phyloP scores from a whole-genome alignment of 495 filamentous ascomycete genomes.

The Neurospora sp. region DNA sequence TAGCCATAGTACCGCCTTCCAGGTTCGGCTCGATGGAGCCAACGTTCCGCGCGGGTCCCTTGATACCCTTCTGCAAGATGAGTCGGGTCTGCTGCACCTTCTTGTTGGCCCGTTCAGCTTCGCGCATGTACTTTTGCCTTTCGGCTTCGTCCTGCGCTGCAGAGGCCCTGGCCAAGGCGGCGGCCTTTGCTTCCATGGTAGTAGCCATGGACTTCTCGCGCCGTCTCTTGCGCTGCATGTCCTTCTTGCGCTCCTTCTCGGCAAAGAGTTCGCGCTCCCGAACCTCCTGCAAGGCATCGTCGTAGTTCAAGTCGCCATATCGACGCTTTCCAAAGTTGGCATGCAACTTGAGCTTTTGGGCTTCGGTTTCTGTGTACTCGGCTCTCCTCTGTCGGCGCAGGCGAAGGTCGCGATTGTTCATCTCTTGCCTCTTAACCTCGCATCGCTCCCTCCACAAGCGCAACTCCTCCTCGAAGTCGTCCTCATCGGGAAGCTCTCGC shows the following conservation, averaged over 20 bases:
- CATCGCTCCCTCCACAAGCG: conserved; percentile 42
- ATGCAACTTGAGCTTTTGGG: conserved; percentile 35
- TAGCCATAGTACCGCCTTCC: conserved; percentile 78
- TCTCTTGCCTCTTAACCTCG: conserved; percentile 51
- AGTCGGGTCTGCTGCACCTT: conserved; percentile 78
- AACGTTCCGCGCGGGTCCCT: conserved; percentile 68
- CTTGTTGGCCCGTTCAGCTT: conserved; percentile 75
- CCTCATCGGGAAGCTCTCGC: conserved; percentile 56
- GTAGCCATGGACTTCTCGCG: conserved; percentile 87
- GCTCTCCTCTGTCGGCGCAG: conserved; percentile 45
- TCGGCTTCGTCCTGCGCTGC: conserved; percentile 69
- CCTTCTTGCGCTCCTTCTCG: conserved; percentile 99
- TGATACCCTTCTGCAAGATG: conserved; percentile 73
- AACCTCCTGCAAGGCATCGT: conserved; percentile 71
- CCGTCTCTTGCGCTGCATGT: conserved; percentile 96
- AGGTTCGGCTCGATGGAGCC: conserved; percentile 70
- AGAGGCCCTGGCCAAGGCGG: conserved; percentile 66
- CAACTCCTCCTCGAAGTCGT: conserved; percentile 51
- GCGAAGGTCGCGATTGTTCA: conserved; percentile 44
- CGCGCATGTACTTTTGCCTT: conserved; percentile 61
- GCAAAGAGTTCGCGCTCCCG: conserved; percentile 81
- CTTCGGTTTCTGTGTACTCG: conserved; percentile 21
- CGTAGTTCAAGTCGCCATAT: conserved; percentile 38
- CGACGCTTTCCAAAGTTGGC: conserved; percentile 38
- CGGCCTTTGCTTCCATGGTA: conserved; percentile 74